These are phyloP conservation scores for Lycium ferocissimum DNA, from an alignment of 257 asterid species.

Conservation along the genomic window DNA sequence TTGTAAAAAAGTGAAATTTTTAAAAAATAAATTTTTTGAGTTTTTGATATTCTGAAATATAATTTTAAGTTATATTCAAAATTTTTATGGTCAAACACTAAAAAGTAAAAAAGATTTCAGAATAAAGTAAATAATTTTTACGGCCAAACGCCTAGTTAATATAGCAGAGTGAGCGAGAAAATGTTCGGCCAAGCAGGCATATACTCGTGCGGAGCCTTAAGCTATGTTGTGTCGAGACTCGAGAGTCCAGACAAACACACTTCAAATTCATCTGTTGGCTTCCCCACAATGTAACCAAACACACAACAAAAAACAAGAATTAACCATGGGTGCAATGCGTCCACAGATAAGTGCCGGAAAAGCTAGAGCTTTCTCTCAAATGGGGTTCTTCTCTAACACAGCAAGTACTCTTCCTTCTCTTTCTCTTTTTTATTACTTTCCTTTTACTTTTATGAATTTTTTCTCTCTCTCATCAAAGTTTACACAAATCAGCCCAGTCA, in stretches of 20 bases:
- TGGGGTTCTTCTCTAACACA: conserved; percentile 32
- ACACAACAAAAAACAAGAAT: background rate
- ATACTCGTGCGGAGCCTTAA: no score
- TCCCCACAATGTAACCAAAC: background rate
- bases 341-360: background rate
- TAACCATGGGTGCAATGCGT: background rate
- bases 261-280: background rate
- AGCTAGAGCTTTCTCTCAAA: conserved; percentile 40
- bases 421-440: background rate
- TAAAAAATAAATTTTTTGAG: no score
- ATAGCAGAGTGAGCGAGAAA: no score
- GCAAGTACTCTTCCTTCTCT: conserved; percentile 44
- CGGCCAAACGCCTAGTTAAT: no score
- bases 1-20: no score
- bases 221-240: no score
- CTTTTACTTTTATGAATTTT: conserved; percentile 18
- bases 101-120: no score
- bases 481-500: background rate
- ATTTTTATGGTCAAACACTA: no score
- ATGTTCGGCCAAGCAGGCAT: no score
- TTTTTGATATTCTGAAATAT: no score
- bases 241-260: background rate
- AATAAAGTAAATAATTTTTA: no score
- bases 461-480: conserved; percentile 44
- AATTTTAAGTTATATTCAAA: no score